These are phyloP conservation scores for Xylaria cubensis DNA, from an alignment of 495 filamentous ascomycete species.

Conservation along the genomic window DNA sequence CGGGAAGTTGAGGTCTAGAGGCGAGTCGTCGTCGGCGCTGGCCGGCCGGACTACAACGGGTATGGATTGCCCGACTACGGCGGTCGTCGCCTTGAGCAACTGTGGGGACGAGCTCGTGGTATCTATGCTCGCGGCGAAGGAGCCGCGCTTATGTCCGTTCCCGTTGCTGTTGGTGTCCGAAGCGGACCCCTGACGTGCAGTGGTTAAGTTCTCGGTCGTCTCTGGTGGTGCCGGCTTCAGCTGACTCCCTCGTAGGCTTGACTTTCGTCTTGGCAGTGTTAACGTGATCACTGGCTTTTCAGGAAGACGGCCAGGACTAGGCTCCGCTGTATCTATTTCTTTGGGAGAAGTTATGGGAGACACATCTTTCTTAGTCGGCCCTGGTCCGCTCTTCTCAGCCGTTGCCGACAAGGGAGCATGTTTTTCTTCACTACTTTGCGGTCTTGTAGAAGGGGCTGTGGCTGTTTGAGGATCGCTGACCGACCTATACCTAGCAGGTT, in stretches of 20 bases:
- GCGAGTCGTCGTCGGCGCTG: constrained; percentile 27
- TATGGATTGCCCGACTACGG: constrained; percentile 35
- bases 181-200: not conserved
- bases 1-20: constrained; percentile 30
- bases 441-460: not conserved
- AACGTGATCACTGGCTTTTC: constrained; percentile 18
- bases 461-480: not conserved
- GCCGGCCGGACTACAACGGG: constrained; percentile 36
- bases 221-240: not conserved
- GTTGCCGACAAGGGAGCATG: not conserved
- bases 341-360: not conserved
- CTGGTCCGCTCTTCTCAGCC: not conserved
- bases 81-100: constrained; percentile 36
- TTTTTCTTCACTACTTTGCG: not conserved
- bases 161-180: not conserved
- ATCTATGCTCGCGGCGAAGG: constrained; percentile 37
- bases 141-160: constrained; percentile 26
- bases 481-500: not conserved
- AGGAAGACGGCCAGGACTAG: constrained; percentile 4
- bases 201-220: not conserved
- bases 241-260: constrained; percentile 29
- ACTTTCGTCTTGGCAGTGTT: constrained; percentile 35
- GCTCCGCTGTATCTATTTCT: not conserved
- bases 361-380: not conserved
- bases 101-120: constrained; percentile 36